These are phyloP conservation scores for Ophiostoma novo-ulmi DNA, from an alignment of 2,329 filamentous ascomycete genomes.

Conservation along the genomic window DNA sequence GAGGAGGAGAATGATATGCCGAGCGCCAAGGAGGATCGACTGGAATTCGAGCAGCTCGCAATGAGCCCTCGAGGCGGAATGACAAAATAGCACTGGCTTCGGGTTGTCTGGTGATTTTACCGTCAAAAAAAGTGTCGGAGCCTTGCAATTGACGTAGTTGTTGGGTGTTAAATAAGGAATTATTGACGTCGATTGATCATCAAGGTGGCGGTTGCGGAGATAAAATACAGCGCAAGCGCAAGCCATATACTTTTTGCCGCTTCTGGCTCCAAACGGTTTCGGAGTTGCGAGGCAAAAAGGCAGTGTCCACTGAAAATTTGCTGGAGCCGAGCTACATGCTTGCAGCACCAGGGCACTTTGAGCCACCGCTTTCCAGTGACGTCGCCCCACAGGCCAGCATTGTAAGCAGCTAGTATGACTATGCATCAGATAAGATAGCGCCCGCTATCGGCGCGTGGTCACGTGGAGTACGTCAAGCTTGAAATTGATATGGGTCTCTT, in stretches of 20 bases:
- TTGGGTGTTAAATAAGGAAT: not conserved
- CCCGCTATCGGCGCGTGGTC: conserved; percentile 22
- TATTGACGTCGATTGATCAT: conserved; percentile 6
- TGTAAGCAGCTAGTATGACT: not conserved
- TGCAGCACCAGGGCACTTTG: not conserved
- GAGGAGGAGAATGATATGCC: not conserved
- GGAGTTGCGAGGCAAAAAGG: conserved; percentile 12
- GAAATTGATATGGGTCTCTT: not conserved
- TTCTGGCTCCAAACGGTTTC: not conserved
- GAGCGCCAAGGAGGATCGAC: conserved; percentile 6
- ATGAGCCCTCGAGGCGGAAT: conserved; percentile 19
- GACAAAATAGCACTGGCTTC: not conserved
- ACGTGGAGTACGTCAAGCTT: conserved; percentile 17
- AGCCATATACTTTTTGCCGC: not conserved
- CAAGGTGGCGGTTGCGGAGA: conserved; percentile 7
- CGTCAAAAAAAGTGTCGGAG: not conserved
- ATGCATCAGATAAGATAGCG: conserved; percentile 21
- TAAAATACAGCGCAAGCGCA: conserved; percentile 8
- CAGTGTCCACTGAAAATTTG: not conserved
- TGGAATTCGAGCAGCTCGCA: conserved; percentile 17
- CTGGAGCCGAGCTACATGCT: not conserved
- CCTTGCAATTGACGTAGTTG: not conserved
- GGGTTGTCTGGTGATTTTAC: not conserved
- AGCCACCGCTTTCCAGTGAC: conserved; percentile 9
- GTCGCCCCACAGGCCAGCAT: conserved; percentile 3